Evolutionary conservation across 2,329 filamentous ascomycete species (phyloP).

Genomic region (Aaosphaeria pasadenensis): DNA sequence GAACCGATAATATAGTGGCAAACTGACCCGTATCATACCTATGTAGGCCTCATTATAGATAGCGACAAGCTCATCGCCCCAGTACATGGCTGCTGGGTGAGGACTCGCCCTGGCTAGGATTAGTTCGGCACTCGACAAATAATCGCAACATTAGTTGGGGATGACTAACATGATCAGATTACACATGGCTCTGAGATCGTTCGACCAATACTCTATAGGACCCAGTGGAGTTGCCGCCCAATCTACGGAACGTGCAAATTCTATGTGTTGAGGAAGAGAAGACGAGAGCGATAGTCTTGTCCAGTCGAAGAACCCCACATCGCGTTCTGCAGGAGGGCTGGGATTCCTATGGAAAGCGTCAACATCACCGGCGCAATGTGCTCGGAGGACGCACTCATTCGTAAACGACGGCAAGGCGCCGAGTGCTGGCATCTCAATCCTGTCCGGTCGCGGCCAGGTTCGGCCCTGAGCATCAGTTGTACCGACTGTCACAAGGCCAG

Average conservation of each 20-base stretch:
- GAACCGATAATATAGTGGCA: not conserved
- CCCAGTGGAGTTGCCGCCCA: conserved; percentile 73
- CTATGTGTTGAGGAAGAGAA: conserved; percentile 67
- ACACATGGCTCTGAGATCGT: conserved; percentile 72
- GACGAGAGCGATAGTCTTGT: conserved; percentile 65
- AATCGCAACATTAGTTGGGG: not conserved
- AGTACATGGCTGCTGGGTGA: conserved; percentile 70
- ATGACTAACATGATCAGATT: conserved; percentile 69
- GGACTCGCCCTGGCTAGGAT: conserved; percentile 29
- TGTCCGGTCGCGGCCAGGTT: conserved; percentile 9
- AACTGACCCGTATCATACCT: conserved; percentile 13
- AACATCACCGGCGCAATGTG: conserved; percentile 38
- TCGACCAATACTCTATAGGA: conserved; percentile 70
- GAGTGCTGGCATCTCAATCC: conserved; percentile 15
- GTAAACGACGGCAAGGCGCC: conserved; percentile 27
- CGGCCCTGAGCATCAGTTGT: conserved; percentile 1
- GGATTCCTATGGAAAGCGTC: conserved; percentile 36
- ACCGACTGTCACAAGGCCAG: conserved; percentile 2
- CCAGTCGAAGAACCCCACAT: conserved; percentile 72
- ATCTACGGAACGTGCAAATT: conserved; percentile 67
- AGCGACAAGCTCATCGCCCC: conserved; percentile 66
- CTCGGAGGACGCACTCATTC: conserved; percentile 42
- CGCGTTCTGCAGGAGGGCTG: conserved; percentile 19
- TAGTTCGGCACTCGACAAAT: not conserved
- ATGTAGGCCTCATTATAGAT: conserved; percentile 71